These are phyloP conservation scores for Hyaloscypha hepaticicola DNA, from an alignment of 495 filamentous ascomycete species.

Conservation along the genomic window DNA sequence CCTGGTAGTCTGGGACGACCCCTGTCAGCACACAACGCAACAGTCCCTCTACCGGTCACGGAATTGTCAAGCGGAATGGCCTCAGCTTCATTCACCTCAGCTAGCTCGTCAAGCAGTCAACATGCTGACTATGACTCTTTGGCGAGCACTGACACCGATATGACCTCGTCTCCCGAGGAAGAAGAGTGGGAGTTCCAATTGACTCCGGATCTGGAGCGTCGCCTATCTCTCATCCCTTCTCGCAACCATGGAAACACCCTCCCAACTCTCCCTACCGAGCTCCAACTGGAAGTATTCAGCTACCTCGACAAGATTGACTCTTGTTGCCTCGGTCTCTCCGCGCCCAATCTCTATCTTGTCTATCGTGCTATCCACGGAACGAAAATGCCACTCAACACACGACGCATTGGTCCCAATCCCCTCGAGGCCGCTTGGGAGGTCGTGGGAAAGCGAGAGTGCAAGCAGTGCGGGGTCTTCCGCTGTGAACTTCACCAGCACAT, in stretches of 20 bases:
- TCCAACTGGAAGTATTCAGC: constrained; percentile 55
- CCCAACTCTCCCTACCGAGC: constrained; percentile 51
- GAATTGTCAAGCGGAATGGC: neutral
- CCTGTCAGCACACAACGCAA: neutral
- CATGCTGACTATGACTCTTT: constrained; percentile 10
- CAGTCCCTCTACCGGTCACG: neutral
- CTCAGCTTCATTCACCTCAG: neutral
- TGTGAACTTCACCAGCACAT: constrained; percentile 56
- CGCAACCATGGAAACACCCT: constrained; percentile 18
- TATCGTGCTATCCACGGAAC: constrained; percentile 48
- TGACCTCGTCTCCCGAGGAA: constrained; percentile 25
- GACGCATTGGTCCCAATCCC: constrained; percentile 52
- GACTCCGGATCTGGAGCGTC: constrained; percentile 23
- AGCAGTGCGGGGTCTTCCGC: constrained; percentile 49
- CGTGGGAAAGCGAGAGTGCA: constrained; percentile 34
- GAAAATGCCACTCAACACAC: constrained; percentile 45
- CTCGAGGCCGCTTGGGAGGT: constrained; percentile 56
- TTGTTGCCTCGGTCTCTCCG: constrained; percentile 53
- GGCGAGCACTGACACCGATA: constrained; percentile 20
- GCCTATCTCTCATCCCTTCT: constrained; percentile 18
- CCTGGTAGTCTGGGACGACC: neutral
- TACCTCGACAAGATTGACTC: constrained; percentile 56
- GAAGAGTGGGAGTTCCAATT: constrained; percentile 27
- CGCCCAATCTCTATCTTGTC: constrained; percentile 49
- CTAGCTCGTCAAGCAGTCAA: constrained; percentile 7